These are phyloP conservation scores for Escovopsis sp. DNA, from an alignment of 2,329 filamentous ascomycete species.

Conservation along the genomic window DNA sequence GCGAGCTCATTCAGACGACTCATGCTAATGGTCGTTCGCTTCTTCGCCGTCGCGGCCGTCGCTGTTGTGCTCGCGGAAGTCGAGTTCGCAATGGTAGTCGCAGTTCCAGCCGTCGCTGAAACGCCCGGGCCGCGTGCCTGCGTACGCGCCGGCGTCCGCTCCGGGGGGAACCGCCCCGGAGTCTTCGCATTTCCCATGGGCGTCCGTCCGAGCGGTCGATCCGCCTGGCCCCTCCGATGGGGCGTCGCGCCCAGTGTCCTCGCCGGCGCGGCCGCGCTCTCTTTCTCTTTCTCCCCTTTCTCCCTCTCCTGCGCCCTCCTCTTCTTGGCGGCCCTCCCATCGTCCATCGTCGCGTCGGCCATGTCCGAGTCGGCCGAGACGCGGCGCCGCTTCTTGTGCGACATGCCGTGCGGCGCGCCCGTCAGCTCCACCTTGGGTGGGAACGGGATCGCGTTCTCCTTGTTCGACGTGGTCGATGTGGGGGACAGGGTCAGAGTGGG, in stretches of 20 bases:
- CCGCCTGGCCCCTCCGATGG: conserved; percentile 20
- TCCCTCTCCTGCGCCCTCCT: conserved; percentile 38
- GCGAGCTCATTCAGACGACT: conserved; percentile 47
- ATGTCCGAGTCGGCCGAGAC: conserved; percentile 41
- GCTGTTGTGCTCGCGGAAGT: too few species aligned
- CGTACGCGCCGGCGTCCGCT: conserved; percentile 1
- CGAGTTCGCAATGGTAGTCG: too few species aligned
- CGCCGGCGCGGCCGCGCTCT: conserved; percentile 37
- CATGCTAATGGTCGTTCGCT: conserved; percentile 35
- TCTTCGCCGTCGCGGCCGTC: conserved; percentile 29
- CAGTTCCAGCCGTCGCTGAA: too few species aligned
- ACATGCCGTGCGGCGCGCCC: conserved; percentile 45
- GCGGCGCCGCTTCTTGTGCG: conserved; percentile 51
- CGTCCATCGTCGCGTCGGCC: conserved; percentile 29
- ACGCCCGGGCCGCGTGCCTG: neutral
- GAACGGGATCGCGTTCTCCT: conserved; percentile 36
- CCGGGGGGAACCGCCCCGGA: neutral
- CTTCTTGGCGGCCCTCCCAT: conserved; percentile 42
- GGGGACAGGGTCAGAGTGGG: conserved; percentile 19
- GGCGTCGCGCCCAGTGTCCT: conserved; percentile 25
- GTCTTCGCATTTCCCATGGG: conserved; percentile 2
- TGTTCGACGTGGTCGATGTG: conserved; percentile 28
- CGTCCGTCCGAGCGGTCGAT: conserved; percentile 12
- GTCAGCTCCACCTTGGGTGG: conserved; percentile 19
- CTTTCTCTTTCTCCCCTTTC: too few species aligned